Evolutionary conservation across 768 basidiomycete genomes (phyloP).

Genomic region (Xerocomellus amylosporus): DNA sequence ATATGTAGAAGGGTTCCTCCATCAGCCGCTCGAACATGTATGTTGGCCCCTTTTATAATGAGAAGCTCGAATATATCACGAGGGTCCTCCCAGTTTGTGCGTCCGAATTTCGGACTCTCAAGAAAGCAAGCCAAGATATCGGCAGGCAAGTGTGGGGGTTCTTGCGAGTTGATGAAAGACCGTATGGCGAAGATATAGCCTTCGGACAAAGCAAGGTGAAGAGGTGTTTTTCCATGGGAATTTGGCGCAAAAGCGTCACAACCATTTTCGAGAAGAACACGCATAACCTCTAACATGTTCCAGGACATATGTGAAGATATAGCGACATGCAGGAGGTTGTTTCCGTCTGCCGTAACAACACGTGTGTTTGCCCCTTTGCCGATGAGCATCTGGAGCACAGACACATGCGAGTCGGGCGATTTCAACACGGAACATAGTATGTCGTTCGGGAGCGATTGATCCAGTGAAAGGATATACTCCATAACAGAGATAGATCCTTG

Average conservation of each 20-base stretch:
- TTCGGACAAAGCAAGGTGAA: conserved; percentile 1
- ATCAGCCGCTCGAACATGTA: not conserved
- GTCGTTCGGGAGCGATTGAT: not conserved
- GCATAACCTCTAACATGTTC: not conserved
- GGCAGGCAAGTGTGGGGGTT: not conserved
- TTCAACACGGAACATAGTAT: conserved; percentile 1
- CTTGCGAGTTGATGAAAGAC: too few relatives aligned
- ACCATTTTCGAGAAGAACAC: not conserved
- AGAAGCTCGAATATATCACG: not conserved
- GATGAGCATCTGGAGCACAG: not conserved
- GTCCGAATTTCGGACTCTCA: too few relatives aligned
- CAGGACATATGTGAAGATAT: too few relatives aligned
- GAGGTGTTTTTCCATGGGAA: not conserved
- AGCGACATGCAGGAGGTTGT: not conserved
- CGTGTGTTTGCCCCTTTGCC: not conserved
- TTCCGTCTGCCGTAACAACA: not conserved
- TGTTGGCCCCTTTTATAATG: not conserved
- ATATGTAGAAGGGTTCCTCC: not conserved
- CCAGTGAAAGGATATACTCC: not conserved
- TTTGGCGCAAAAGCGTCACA: not conserved
- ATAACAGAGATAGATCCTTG: not conserved
- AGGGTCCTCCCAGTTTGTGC: not conserved
- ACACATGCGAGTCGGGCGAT: not conserved
- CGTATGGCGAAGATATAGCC: not conserved
- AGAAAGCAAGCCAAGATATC: not conserved